Evolutionary conservation across 2,329 filamentous ascomycete species (phyloP).

Genomic region (Alternaria arbusti): DNA sequence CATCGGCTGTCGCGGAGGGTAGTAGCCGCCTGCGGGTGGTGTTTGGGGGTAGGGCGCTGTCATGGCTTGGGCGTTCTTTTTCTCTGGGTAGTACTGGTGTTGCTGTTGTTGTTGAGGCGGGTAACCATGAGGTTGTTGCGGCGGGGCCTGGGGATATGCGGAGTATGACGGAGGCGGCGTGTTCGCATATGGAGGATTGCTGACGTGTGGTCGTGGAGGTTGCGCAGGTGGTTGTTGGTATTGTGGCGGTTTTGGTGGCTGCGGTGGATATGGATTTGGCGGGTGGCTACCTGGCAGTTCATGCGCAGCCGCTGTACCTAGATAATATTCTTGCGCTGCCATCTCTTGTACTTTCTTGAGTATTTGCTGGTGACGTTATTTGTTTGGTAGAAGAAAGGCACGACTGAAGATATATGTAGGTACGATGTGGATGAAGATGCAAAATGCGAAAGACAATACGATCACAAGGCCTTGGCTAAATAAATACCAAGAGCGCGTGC

Average conservation of each 20-base stretch:
- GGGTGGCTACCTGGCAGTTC: slow-evolving; percentile 26
- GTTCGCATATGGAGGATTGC: slow-evolving; percentile 14
- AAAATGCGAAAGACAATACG: background rate
- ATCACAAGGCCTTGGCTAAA: slow-evolving; percentile 18
- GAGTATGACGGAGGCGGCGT: slow-evolving; percentile 12
- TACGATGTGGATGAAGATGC: slow-evolving; percentile 1
- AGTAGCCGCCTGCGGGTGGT: slow-evolving; percentile 23
- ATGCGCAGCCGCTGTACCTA: slow-evolving; percentile 30
- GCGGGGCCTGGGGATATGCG: slow-evolving; percentile 27
- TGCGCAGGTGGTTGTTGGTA: slow-evolving; percentile 24
- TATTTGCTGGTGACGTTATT: background rate
- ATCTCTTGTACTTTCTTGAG: slow-evolving; percentile 17
- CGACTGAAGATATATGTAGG: background rate
- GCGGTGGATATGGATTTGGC: slow-evolving; percentile 19
- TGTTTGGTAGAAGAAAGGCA: background rate
- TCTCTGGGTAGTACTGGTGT: slow-evolving; percentile 8
- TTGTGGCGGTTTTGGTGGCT: slow-evolving; percentile 18
- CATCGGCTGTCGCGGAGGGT: slow-evolving; percentile 17
- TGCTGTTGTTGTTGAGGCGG: slow-evolving; percentile 16
- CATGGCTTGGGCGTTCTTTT: slow-evolving; percentile 8
- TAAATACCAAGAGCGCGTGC: slow-evolving; percentile 32
- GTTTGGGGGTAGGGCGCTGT: slow-evolving; percentile 25
- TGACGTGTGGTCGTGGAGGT: slow-evolving; percentile 15
- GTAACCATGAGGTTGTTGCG: slow-evolving; percentile 30
- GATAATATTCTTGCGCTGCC: slow-evolving; percentile 45